Percentiles rank a stretch among this genome's conserved stretches.
Evolutionary conservation across 2,329 filamentous ascomycete genomes (phyloP).

Genomic region (Colletotrichum sp.): DNA sequence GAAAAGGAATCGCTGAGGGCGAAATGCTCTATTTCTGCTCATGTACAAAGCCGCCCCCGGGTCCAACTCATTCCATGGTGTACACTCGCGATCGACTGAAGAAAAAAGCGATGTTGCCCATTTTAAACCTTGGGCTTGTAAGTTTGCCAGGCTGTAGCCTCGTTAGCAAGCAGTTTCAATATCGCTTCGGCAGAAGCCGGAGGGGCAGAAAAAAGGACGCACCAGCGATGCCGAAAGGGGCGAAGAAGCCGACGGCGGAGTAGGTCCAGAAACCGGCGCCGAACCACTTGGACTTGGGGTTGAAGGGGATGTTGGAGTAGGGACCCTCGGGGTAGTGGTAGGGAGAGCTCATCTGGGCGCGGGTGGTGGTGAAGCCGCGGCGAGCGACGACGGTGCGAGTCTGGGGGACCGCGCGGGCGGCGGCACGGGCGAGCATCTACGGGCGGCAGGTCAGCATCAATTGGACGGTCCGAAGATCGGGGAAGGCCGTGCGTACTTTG

Average conservation of each 20-base stretch:
- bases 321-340: slow-evolving; percentile 99
- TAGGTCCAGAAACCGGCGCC: slow-evolving; percentile 81
- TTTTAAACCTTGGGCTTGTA: slow-evolving; percentile 49
- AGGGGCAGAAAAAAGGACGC: slow-evolving; percentile 38
- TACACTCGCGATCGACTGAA: slow-evolving; percentile 15
- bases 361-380: slow-evolving; percentile 93
- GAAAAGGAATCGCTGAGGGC: slow-evolving; percentile 8
- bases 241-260: slow-evolving; percentile 58
- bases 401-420: slow-evolving; percentile 60
- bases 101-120: not conserved
- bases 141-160: slow-evolving; percentile 52
- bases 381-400: slow-evolving; percentile 76
- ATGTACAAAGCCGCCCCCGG: slow-evolving; percentile 32
- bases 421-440: slow-evolving; percentile 84
- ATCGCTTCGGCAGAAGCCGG: not conserved
- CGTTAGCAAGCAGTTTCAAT: slow-evolving; percentile 21
- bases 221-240: slow-evolving; percentile 69
- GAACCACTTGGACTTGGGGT: slow-evolving; percentile 90
- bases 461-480: not conserved
- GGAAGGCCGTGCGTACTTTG: slow-evolving; percentile 1
- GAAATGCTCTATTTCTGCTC: slow-evolving; percentile 34
- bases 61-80: slow-evolving; percentile 23
- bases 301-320: slow-evolving; percentile 95
- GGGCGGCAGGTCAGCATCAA: slow-evolving; percentile 44
- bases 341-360: slow-evolving; percentile 81